phyloP scores from a whole-genome alignment of 768 basidiomycete species.

The Collybia sordida region DNA sequence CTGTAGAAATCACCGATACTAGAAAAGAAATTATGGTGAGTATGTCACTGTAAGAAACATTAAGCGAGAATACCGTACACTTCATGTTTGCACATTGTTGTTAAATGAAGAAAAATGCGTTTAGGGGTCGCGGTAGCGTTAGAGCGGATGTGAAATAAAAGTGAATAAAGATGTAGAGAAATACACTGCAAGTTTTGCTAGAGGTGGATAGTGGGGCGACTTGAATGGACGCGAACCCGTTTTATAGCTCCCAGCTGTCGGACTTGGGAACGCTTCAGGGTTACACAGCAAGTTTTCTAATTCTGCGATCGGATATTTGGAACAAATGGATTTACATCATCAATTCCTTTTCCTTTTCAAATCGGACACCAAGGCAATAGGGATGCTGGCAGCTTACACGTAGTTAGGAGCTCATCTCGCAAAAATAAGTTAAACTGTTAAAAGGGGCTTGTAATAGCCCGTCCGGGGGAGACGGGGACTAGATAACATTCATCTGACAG shows the following conservation, averaged over 20 bases:
- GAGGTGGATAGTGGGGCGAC: not conserved
- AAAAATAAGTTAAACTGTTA: too few species aligned
- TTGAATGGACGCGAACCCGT: constrained; percentile 1
- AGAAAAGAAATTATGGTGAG: constrained; percentile 5
- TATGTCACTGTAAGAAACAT: not conserved
- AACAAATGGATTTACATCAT: constrained; percentile 1
- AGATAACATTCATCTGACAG: too few species aligned
- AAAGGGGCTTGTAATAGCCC: too few species aligned
- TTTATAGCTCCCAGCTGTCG: constrained; percentile 14
- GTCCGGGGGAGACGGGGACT: too few species aligned
- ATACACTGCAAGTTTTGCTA: not conserved
- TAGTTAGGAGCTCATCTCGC: too few species aligned
- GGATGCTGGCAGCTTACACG: too few species aligned
- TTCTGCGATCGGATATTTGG: constrained; percentile 4
- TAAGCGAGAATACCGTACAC: constrained; percentile 22
- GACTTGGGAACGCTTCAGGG: constrained; percentile 19
- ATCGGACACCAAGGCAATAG: too few species aligned
- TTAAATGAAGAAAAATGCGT: not conserved
- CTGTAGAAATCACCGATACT: constrained; percentile 51
- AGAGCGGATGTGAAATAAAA: not conserved
- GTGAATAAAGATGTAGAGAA: not conserved
- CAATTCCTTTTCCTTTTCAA: too few species aligned
- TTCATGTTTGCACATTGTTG: constrained; percentile 36
- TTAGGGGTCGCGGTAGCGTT: not conserved
- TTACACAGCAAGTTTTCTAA: constrained; percentile 8